phyloP scores from a whole-genome alignment of 345 rosid species.

The Linum trigynum region DNA sequence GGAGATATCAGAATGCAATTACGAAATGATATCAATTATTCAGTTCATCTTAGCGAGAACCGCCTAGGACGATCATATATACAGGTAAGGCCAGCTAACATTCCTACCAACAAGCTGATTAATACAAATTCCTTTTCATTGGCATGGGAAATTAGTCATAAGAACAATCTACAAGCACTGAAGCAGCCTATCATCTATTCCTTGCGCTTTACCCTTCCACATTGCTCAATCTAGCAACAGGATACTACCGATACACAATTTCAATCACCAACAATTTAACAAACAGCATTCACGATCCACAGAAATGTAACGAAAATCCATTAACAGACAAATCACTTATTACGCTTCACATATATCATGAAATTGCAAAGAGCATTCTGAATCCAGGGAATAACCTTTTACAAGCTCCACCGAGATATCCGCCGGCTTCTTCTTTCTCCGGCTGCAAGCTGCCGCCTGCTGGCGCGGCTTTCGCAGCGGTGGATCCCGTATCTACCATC shows the following conservation, averaged over 20 bases:
- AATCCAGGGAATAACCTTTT: constrained; percentile 46
- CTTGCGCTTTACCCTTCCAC: too few species aligned
- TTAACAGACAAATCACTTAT: background rate
- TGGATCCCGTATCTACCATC: constrained; percentile 68
- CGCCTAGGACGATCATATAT: background rate
- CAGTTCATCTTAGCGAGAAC: background rate
- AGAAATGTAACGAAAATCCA: background rate
- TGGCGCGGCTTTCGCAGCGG: constrained; percentile 31
- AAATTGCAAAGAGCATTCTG: background rate
- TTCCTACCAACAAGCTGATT: background rate
- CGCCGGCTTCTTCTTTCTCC: constrained; percentile 60
- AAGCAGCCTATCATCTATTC: too few species aligned
- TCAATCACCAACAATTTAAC: background rate
- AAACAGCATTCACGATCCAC: background rate
- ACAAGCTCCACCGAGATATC: constrained; percentile 79
- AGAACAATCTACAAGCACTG: too few species aligned
- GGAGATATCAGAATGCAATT: background rate
- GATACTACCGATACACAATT: too few species aligned
- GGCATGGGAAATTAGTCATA: too few species aligned
- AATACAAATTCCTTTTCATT: background rate
- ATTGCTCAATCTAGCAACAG: too few species aligned
- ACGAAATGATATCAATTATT: background rate
- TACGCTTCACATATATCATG: background rate
- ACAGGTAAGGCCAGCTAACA: background rate
- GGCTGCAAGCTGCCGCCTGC: constrained; percentile 23